Evolutionary conservation across 73 alveolate genomes (phyloP).

Genomic region (Paramecium sonneborni): DNA sequence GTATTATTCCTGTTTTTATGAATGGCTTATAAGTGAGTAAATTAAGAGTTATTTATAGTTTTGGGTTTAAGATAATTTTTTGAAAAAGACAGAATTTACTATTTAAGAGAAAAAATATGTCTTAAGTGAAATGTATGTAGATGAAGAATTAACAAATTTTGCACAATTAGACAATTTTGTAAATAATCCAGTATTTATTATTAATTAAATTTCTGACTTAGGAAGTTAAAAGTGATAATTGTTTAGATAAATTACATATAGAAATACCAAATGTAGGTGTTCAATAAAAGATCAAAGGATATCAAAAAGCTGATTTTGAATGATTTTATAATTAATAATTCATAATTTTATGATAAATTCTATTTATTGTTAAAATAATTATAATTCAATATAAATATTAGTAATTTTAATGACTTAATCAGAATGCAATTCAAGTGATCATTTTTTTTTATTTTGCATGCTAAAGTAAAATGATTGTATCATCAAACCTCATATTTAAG

Average conservation of each 20-base stretch:
- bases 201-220: background rate
- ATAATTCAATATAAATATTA: background rate
- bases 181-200: background rate
- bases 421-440: background rate
- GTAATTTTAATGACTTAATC: background rate
- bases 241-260: background rate
- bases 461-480: background rate
- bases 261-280: background rate
- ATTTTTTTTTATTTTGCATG: background rate
- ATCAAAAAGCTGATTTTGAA: background rate
- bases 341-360: background rate
- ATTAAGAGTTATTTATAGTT: background rate
- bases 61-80: slow-evolving; percentile 76
- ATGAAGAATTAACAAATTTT: slow-evolving; percentile 23
- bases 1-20: slow-evolving; percentile 72
- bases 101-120: slow-evolving; percentile 31
- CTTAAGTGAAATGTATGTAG: slow-evolving; percentile 44
- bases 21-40: slow-evolving; percentile 63
- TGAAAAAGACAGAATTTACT: slow-evolving; percentile 58
- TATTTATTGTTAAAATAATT: background rate
- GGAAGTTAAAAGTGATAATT: background rate
- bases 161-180: slow-evolving; percentile 20
- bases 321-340: background rate
- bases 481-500: background rate
- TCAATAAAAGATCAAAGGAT: background rate